phyloP scores from a whole-genome alignment of 345 rosid genomes.

The Pelargonium nanum region DNA sequence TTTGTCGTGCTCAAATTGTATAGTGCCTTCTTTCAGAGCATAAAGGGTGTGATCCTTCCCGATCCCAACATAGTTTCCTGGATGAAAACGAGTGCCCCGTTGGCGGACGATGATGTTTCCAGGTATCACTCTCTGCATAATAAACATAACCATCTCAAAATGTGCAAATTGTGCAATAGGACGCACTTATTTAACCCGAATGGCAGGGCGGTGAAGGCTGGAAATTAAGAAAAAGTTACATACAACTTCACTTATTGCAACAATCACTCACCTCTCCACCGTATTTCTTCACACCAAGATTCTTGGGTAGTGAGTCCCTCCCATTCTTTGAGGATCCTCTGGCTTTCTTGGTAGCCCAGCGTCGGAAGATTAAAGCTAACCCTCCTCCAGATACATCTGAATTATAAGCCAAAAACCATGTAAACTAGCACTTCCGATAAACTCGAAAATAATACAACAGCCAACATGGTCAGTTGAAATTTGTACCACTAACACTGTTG shows the following conservation, averaged over 20 bases:
- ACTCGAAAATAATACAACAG: not conserved
- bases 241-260: not conserved
- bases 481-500: slow-evolving; percentile 14
- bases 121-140: slow-evolving; percentile 59
- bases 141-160: slow-evolving; percentile 8
- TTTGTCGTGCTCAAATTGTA: slow-evolving; percentile 62
- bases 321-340: slow-evolving; percentile 91
- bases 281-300: slow-evolving; percentile 91
- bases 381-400: slow-evolving; percentile 50
- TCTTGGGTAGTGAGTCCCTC: slow-evolving; percentile 74
- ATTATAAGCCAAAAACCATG: not conserved
- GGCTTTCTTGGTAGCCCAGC: slow-evolving; percentile 79
- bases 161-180: no score
- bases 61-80: slow-evolving; percentile 65
- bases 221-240: not conserved
- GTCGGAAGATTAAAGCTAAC: slow-evolving; percentile 54
- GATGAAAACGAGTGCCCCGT: slow-evolving; percentile 74
- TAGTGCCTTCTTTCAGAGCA: slow-evolving; percentile 32
- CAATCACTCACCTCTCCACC: slow-evolving; percentile 63
- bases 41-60: slow-evolving; percentile 36
- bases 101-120: slow-evolving; percentile 83
- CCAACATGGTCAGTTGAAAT: not conserved
- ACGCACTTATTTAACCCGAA: no score
- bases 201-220: no score
- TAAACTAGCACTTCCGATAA: not conserved